Evolutionary conservation across 495 filamentous ascomycete species (phyloP), one percentile per base, ranked within the genome.

Genomic region (Hyaloscypha hepaticicola): DNA sequence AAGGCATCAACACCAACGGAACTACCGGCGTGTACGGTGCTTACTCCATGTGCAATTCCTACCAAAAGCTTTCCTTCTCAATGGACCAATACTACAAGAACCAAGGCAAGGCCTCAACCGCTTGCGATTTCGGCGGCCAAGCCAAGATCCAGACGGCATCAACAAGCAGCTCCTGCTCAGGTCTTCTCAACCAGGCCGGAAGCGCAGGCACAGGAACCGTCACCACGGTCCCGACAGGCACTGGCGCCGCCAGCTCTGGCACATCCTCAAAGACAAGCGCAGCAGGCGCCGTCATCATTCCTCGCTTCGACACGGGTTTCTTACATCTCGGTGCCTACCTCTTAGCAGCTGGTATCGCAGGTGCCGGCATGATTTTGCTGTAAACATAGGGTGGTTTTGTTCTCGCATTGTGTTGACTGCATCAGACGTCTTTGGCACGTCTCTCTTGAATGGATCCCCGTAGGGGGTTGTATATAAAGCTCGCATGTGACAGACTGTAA

Each of bases 11-110:
- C 51, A 77, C 81, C 67, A 91, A 97, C 74, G 82, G 79, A 16
- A 85, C 84, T 56, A 85, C 81, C 24, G 95, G 92, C 56, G 78
- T 78, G 25, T 99, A 96, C 74, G 95, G 95, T 56, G 87, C 91
- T 6, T 98, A 93, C 79, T 85, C 87, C 76, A 96, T 96, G 90
- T 99, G 95, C 82, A 83, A 82, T 69, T 65, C 86, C 67, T 85
- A 80, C 66, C 81, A 96, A 75, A 83, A 95, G 77, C 86, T 98
- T 26, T 87, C 86, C 58, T 96, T 87, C 73, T 89, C 87, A 33
- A 81, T 97, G 66, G 88, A 96, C 78, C 66, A 77, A 63, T 99
- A 96, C 82, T 95, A 93, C 77, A 74, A 80, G 19, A 78, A 79
- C 71, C 87, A 92, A 78, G 77, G 77, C 63, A 71, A 74, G 49